Percentiles rank a stretch among this genome's conserved stretches.
Evolutionary conservation across 2,329 filamentous ascomycete species (phyloP).

Genomic region (Myriangium duriaei): DNA sequence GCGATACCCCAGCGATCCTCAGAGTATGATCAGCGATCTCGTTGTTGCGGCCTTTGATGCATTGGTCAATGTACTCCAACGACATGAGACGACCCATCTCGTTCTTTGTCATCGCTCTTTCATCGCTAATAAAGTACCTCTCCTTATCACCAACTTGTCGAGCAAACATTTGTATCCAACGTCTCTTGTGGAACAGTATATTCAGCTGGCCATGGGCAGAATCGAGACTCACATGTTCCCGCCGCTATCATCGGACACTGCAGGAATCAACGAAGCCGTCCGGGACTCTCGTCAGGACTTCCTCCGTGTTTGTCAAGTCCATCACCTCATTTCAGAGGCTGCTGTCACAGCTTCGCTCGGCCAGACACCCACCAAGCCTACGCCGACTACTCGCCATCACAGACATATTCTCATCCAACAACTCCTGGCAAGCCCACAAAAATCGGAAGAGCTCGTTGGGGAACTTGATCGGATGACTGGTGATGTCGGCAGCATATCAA

Average conservation of each 20-base stretch:
- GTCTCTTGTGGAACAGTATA: conserved; percentile 50
- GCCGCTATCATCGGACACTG: conserved; percentile 47
- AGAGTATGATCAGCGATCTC: conserved; percentile 66
- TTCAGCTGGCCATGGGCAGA: conserved; percentile 51
- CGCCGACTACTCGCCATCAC: conserved; percentile 60
- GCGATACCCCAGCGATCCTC: conserved; percentile 72
- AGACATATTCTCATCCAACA: conserved; percentile 70
- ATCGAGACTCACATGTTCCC: conserved; percentile 56
- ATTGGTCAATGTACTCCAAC: conserved; percentile 73
- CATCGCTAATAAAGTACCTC: conserved; percentile 60
- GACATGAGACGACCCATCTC: conserved; percentile 45
- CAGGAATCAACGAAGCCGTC: conserved; percentile 43
- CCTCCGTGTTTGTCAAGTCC: conserved; percentile 77
- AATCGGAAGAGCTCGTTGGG: conserved; percentile 61
- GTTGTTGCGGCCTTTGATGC: conserved; percentile 84
- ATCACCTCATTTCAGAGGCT: conserved; percentile 66
- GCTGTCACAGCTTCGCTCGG: conserved; percentile 71
- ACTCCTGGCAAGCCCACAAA: conserved; percentile 63
- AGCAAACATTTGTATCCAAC: conserved; percentile 42
- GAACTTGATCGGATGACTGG: conserved; percentile 85
- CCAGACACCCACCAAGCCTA: conserved; percentile 68
- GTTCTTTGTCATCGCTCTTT: conserved; percentile 74
- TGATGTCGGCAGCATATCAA: conserved; percentile 75
- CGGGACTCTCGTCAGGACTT: conserved; percentile 68
- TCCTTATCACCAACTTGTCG: conserved; percentile 46